A percentile compares a stretch with the other conserved stretches of the same genome.
phyloP scores from a whole-genome alignment of 208 protist genomes.

The Hexamita inflata region DNA sequence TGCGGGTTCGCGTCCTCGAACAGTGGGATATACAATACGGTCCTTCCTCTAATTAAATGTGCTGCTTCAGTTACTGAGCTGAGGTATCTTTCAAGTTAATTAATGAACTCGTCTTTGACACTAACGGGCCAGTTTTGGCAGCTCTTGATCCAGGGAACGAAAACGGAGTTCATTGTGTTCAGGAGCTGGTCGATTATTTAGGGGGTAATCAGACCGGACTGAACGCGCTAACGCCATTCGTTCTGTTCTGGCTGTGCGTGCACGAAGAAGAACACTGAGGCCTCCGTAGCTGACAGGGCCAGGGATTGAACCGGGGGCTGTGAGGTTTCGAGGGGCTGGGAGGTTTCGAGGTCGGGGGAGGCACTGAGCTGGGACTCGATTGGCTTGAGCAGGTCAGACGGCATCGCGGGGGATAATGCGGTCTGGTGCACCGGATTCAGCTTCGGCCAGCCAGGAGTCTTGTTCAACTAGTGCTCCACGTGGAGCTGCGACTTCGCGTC shows the following conservation, averaged over 20 bases:
- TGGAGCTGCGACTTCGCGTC: too few relatives aligned
- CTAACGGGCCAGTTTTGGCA: background rate
- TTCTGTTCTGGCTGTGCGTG: background rate
- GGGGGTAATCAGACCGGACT: background rate
- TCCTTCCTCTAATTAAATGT: background rate
- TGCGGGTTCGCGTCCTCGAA: slow-evolving; percentile 9
- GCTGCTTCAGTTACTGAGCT: background rate
- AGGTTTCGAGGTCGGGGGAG: too few relatives aligned
- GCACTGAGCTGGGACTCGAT: too few relatives aligned
- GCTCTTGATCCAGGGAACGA: background rate
- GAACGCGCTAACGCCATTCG: background rate
- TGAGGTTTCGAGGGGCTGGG: too few relatives aligned
- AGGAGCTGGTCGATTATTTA: background rate
- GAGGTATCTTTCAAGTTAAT: slow-evolving; percentile 4
- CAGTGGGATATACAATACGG: slow-evolving; percentile 14
- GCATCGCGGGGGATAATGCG: too few relatives aligned
- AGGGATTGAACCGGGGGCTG: too few relatives aligned
- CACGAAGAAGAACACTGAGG: slow-evolving; percentile 18
- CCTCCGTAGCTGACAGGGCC: too few relatives aligned
- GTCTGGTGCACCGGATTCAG: too few relatives aligned
- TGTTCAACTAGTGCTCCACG: too few relatives aligned
- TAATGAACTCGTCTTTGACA: slow-evolving; percentile 20
- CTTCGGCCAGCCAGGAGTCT: too few relatives aligned
- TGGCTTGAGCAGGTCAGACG: too few relatives aligned
- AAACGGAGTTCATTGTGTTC: slow-evolving; percentile 5